Evolutionary conservation across 306 rosid species (phyloP), one percentile per base, ranked within the genome.

Genomic region (Corylus heterophylla): DNA sequence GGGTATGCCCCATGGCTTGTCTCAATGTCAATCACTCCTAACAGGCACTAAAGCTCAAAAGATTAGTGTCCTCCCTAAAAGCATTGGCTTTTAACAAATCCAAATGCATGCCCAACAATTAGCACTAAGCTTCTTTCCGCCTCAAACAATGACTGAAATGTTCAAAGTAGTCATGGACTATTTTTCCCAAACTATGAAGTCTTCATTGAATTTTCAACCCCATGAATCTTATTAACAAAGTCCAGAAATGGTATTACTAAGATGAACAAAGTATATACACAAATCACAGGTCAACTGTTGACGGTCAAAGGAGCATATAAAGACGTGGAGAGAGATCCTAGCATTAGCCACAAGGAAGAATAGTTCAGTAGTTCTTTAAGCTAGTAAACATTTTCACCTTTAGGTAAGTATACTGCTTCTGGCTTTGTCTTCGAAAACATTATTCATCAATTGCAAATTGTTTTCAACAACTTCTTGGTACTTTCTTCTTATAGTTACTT

Each of bases 41-140:
- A 68, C 14, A 68, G 29, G 14, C 27, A 16, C 10, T 45, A 68
- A 18, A 67, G 48, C 49, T 67, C 20, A 39, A 67, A 67, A 68
- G 12, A 44, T 59, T 59, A 59, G 17, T 68, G 22, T 20, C 45
- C 39, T 48, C 51, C 49, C 13, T 17, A 11, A 29, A n/a, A 8
- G 13, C 17, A 68, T n/a, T 20, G 51, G 51, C 51, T n/a, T 68
- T 42, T 42, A 17, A 64, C 37, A 64, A 67, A 67, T 42, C 51
- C n/a, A 44, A 42, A 39, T 12, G 13, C 51, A 67, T n/a, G 29
- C 72, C 48, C 18, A 67, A 42, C 51, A 68, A 29, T 42, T 42
- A 18, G 72, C 16, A 68, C 6, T n/a, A n/a, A 20, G 72, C 7
- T 29, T 68, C 25, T 68, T 39, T 68, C 72, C 72, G 42, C 72